phyloP scores from a whole-genome alignment of 441 rosid species.

The Mallotus repandus region DNA sequence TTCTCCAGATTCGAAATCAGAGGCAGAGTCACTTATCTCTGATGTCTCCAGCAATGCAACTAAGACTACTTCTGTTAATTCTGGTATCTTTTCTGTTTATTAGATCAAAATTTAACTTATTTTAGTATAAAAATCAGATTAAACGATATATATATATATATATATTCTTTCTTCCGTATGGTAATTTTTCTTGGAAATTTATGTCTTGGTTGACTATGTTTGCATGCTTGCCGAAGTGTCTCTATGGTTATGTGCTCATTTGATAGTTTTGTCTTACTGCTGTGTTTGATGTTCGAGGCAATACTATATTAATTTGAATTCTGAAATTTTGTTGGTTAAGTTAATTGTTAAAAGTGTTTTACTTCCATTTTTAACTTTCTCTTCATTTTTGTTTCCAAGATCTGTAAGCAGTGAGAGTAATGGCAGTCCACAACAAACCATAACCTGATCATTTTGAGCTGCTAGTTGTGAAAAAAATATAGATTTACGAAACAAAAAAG shows the following conservation, averaged over 20 bases:
- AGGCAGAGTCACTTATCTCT: conserved; percentile 23
- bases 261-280: conserved; percentile 4
- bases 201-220: neutral
- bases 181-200: neutral
- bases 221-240: neutral
- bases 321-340: neutral
- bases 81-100: conserved; percentile 37
- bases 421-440: too few relatives aligned
- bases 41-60: conserved; percentile 23
- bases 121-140: too few relatives aligned
- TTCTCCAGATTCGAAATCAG: conserved; percentile 26
- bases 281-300: neutral
- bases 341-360: neutral
- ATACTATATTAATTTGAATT: neutral
- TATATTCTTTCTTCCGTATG: neutral
- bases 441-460: neutral
- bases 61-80: conserved; percentile 32
- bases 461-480: neutral
- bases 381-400: neutral
- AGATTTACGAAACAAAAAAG: neutral
- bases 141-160: too few relatives aligned
- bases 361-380: neutral
- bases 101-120: neutral
- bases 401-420: neutral
- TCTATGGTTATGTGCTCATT: conserved; percentile 15